These are phyloP conservation scores for Colletotrichum tofieldiae DNA, from an alignment of 2,329 filamentous ascomycete species.

Conservation along the genomic window DNA sequence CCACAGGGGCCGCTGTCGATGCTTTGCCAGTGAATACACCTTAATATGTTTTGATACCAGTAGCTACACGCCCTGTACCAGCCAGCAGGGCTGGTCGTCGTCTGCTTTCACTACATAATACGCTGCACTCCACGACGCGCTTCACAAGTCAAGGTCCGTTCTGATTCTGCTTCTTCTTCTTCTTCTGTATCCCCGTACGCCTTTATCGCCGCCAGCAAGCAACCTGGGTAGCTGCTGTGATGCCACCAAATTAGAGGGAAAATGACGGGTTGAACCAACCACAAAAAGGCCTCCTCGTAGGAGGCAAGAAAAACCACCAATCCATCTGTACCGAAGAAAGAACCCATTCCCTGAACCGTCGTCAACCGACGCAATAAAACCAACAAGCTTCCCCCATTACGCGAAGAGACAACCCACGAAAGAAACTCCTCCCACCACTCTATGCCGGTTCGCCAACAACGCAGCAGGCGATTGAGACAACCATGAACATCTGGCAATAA, in stretches of 20 bases:
- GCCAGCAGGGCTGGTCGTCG: not conserved
- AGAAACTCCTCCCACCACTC: constrained; percentile 31
- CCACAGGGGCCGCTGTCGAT: not conserved
- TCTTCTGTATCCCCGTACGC: constrained; percentile 39
- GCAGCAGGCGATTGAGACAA: constrained; percentile 40
- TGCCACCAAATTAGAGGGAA: constrained; percentile 39
- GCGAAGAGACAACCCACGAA: constrained; percentile 25
- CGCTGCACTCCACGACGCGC: constrained; percentile 1
- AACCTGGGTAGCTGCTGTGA: constrained; percentile 24
- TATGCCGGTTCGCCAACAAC: constrained; percentile 42
- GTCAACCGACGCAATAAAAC: constrained; percentile 34
- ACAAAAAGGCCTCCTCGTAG: constrained; percentile 7
- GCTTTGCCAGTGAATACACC: not conserved
- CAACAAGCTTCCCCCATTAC: constrained; percentile 38
- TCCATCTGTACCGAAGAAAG: constrained; percentile 23
- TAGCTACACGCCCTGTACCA: not conserved
- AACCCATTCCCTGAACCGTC: constrained; percentile 24
- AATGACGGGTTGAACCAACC: constrained; percentile 31
- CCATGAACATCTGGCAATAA: constrained; percentile 36
- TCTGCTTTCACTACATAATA: constrained; percentile 1
- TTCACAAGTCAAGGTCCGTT: constrained; percentile 24
- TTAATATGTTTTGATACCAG: not conserved
- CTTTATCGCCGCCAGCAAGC: constrained; percentile 34
- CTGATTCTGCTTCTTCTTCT: constrained; percentile 11
- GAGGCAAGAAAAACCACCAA: constrained; percentile 31